phyloP scores from a whole-genome alignment of 2,329 filamentous ascomycete genomes.

The Ophiostoma sp. region DNA sequence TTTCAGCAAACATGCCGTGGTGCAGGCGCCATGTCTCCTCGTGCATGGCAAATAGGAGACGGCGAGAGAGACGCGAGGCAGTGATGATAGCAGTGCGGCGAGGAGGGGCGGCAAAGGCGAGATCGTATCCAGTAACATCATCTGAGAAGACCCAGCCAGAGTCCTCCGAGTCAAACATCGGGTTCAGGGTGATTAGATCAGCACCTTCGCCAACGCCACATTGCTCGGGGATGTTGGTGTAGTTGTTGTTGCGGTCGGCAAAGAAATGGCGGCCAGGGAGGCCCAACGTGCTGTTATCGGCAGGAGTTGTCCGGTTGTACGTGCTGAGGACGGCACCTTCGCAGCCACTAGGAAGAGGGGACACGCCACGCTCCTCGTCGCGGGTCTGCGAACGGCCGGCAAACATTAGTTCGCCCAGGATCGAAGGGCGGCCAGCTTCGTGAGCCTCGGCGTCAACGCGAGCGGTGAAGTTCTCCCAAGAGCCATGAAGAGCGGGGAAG shows the following conservation, averaged over 20 bases:
- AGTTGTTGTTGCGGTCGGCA: conserved; percentile 25
- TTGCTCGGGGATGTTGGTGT: conserved; percentile 33
- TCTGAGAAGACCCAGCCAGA: conserved; percentile 69
- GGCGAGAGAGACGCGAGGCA: conserved; percentile 60
- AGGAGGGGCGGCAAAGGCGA: conserved; percentile 49
- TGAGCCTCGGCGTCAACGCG: conserved; percentile 59
- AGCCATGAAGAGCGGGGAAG: conserved; percentile 62
- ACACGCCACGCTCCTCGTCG: conserved; percentile 48
- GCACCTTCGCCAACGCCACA: conserved; percentile 60
- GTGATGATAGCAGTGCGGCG: conserved; percentile 68
- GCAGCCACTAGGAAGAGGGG: conserved; percentile 50
- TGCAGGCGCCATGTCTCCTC: conserved; percentile 62
- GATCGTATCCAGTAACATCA: conserved; percentile 65
- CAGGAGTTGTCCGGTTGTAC: conserved; percentile 22
- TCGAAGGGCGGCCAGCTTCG: conserved; percentile 44
- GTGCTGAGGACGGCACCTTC: conserved; percentile 40
- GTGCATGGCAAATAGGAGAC: conserved; percentile 67
- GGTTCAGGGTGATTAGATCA: conserved; percentile 16
- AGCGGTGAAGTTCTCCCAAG: conserved; percentile 65
- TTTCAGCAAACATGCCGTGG: conserved; percentile 72
- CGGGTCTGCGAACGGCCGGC: conserved; percentile 43
- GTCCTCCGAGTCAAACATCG: conserved; percentile 57
- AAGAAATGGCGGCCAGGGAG: conserved; percentile 22
- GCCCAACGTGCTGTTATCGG: conserved; percentile 14
- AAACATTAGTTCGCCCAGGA: conserved; percentile 63